A percentile compares a stretch with the other conserved stretches of the same genome.
These are phyloP conservation scores for Talaromyces sp. DNA, from an alignment of 2,329 filamentous ascomycete species.

Conservation along the genomic window DNA sequence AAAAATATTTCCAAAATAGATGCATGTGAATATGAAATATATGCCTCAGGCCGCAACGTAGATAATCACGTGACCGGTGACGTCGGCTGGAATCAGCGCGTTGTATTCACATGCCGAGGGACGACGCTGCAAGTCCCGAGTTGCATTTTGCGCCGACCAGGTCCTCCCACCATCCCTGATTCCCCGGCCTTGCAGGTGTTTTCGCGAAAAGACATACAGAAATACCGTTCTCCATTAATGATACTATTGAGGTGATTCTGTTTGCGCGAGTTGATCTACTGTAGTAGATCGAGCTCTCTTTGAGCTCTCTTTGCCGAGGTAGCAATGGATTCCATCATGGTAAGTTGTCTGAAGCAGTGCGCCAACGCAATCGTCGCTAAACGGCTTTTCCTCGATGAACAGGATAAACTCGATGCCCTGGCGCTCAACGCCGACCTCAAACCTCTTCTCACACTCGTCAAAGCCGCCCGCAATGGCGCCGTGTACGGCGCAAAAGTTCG, in stretches of 20 bases:
- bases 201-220: background rate
- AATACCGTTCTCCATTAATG: background rate
- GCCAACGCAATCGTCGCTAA: background rate
- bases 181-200: background rate
- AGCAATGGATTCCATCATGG: conserved; percentile 11
- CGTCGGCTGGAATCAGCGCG: background rate
- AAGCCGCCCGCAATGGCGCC: conserved; percentile 91
- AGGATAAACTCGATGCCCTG: conserved; percentile 69
- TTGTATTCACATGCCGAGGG: conserved; percentile 11
- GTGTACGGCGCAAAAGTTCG: conserved; percentile 97
- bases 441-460: conserved; percentile 77
- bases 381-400: background rate
- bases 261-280: background rate
- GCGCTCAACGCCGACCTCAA: conserved; percentile 80
- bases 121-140: background rate
- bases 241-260: background rate
- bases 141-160: background rate
- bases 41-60: background rate
- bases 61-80: conserved; percentile 6
- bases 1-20: background rate
- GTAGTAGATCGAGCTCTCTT: background rate
- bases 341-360: background rate
- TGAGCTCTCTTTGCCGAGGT: background rate
- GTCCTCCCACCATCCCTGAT: background rate
- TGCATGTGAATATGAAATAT: background rate